Conservation (phyloP, 768 basidiomycete genomes). For the Mycena sanguinolenta region DNA sequence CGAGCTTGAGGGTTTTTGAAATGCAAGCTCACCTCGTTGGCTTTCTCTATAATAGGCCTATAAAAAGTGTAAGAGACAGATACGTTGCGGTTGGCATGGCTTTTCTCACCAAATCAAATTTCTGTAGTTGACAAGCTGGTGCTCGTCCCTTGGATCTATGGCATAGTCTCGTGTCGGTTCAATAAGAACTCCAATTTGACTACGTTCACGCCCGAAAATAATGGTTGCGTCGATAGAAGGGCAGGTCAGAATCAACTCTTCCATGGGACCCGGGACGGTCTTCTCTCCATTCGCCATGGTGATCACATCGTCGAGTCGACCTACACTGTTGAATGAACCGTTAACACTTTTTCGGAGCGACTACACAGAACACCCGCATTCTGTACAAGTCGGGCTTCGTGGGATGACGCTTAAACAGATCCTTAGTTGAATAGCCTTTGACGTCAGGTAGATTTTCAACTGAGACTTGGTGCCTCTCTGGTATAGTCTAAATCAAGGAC, state of each 20-base stretch:
- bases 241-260: background rate
- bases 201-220: background rate
- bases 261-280: background rate
- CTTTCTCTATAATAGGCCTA: background rate
- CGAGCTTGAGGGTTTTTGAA: too few relatives aligned
- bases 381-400: slow-evolving; percentile 45
- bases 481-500: slow-evolving; percentile 35
- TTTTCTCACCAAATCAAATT: background rate
- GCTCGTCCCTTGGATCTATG: background rate
- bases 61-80: background rate
- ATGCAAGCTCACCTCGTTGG: background rate
- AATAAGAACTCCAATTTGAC: background rate
- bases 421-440: slow-evolving; percentile 45
- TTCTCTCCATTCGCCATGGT: slow-evolving; percentile 7
- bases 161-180: background rate
- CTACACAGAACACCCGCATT: slow-evolving; percentile 33
- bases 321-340: background rate
- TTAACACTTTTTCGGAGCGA: background rate
- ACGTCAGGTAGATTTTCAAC: slow-evolving; percentile 48
- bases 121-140: background rate
- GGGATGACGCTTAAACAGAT: slow-evolving; percentile 48
- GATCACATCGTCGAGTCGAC: background rate
- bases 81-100: background rate
- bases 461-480: slow-evolving; percentile 47
- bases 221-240: background rate